phyloP scores from a whole-genome alignment of 2,329 filamentous ascomycete genomes.

The Helotiales sp. region DNA sequence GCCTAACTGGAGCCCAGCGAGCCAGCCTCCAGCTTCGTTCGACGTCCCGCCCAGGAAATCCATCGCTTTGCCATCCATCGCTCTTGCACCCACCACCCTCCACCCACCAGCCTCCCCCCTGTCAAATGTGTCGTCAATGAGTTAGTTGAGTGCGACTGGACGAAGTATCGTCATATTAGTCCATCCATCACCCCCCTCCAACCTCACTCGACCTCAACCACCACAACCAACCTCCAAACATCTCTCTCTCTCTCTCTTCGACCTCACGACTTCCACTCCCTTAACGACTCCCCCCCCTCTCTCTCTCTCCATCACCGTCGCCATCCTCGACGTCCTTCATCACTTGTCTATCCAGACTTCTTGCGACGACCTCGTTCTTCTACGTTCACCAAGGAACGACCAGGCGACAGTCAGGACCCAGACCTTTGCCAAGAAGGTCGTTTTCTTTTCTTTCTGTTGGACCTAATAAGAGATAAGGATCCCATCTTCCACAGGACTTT shows the following conservation, averaged over 20 bases:
- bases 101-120: too few species aligned
- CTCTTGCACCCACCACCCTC: too few species aligned
- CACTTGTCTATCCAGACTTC: slow-evolving; percentile 23
- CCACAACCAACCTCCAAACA: slow-evolving; percentile 15
- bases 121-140: neutral
- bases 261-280: slow-evolving; percentile 18
- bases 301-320: too few species aligned
- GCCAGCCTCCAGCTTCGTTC: too few species aligned
- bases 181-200: slow-evolving; percentile 21
- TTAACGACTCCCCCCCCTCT: slow-evolving; percentile 30
- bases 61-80: slow-evolving; percentile 2
- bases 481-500: slow-evolving; percentile 25
- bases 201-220: slow-evolving; percentile 23
- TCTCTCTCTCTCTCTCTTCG: slow-evolving; percentile 13
- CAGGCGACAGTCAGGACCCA: slow-evolving; percentile 17
- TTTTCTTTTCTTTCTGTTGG: slow-evolving; percentile 39
- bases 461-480: slow-evolving; percentile 23
- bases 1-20: neutral
- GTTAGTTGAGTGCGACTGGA: neutral
- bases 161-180: slow-evolving; percentile 11
- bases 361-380: slow-evolving; percentile 21
- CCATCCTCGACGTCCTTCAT: slow-evolving; percentile 22
- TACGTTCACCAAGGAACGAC: neutral
- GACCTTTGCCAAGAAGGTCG: slow-evolving; percentile 17
- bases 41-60: too few species aligned